Conservation (phyloP, 257 asterid genomes). For the Solanum piurae region DNA sequence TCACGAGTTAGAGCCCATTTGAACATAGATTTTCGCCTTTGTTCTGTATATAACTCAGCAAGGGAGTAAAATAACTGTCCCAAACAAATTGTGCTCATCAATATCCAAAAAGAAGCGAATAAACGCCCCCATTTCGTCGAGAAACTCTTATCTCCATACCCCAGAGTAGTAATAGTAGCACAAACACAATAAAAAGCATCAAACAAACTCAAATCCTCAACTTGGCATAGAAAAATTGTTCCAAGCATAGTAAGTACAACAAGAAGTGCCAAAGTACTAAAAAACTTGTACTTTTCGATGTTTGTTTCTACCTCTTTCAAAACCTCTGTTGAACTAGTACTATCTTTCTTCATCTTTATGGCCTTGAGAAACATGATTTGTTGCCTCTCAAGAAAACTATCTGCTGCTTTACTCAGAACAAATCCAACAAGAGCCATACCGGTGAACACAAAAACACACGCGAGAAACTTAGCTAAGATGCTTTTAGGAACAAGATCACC, state of each 20-base stretch:
- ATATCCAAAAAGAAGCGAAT: slow-evolving; percentile 73
- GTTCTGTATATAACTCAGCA: slow-evolving; percentile 58
- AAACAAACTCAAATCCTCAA: slow-evolving; percentile 42
- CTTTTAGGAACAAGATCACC: slow-evolving; percentile 77
- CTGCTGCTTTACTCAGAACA: slow-evolving; percentile 68
- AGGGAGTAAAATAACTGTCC: slow-evolving; percentile 59
- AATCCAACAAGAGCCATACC: slow-evolving; percentile 82
- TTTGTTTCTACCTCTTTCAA: slow-evolving; percentile 40
- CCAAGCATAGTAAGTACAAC: slow-evolving; percentile 33
- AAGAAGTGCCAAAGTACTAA: slow-evolving; percentile 24
- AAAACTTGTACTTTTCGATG: slow-evolving; percentile 39
- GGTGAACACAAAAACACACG: slow-evolving; percentile 55
- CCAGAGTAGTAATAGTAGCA: slow-evolving; percentile 64
- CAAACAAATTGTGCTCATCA: slow-evolving; percentile 61
- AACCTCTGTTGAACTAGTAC: slow-evolving; percentile 31
- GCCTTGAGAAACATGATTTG: slow-evolving; percentile 48
- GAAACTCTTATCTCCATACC: slow-evolving; percentile 85
- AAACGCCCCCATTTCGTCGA: slow-evolving; percentile 56
- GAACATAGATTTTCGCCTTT: slow-evolving; percentile 38
- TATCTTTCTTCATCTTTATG: slow-evolving; percentile 31
- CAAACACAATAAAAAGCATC: slow-evolving; percentile 81
- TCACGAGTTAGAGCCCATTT: slow-evolving; percentile 55
- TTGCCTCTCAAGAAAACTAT: slow-evolving; percentile 60
- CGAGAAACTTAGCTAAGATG: slow-evolving; percentile 37
- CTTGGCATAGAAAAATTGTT: slow-evolving; percentile 24